Percentiles rank a stretch among this genome's conserved stretches.
Evolutionary conservation across 176 grass and related monocot genomes (phyloP).

Genomic region (Triticum dicoccoides): DNA sequence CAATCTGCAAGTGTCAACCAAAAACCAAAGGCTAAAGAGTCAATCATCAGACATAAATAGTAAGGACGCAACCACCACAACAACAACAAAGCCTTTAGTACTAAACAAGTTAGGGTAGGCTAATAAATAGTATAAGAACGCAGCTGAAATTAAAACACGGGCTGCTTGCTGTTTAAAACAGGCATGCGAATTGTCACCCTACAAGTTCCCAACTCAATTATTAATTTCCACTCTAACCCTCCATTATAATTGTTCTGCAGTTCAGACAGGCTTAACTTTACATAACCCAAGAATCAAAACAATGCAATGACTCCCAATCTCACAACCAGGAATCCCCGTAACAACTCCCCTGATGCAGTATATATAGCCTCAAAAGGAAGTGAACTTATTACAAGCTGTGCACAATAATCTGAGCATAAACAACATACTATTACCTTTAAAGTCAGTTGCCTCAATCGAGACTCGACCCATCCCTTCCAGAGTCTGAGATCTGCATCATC

Average conservation of each 20-base stretch:
- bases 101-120: too few species aligned
- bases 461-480: conserved; percentile 99
- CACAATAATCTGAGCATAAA: neutral
- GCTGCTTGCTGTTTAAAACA: neutral
- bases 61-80: neutral
- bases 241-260: too few species aligned
- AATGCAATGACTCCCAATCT: neutral
- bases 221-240: neutral
- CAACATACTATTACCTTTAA: conserved; percentile 59
- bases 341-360: neutral
- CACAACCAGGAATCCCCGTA: neutral
- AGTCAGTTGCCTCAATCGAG: conserved; percentile 85
- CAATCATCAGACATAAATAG: neutral
- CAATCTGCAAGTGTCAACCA: conserved; percentile 59
- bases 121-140: too few species aligned
- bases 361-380: neutral
- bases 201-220: neutral
- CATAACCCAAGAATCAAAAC: neutral
- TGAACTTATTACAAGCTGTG: neutral
- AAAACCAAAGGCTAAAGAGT: neutral
- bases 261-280: too few species aligned
- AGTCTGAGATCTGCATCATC: conserved; percentile 85
- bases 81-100: too few species aligned
- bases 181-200: neutral
- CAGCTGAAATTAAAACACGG: neutral